A percentile compares a stretch with the other conserved stretches of the same genome.
Evolutionary conservation across 2,329 filamentous ascomycete species (phyloP).

Genomic region (Aureobasidium subglaciale): DNA sequence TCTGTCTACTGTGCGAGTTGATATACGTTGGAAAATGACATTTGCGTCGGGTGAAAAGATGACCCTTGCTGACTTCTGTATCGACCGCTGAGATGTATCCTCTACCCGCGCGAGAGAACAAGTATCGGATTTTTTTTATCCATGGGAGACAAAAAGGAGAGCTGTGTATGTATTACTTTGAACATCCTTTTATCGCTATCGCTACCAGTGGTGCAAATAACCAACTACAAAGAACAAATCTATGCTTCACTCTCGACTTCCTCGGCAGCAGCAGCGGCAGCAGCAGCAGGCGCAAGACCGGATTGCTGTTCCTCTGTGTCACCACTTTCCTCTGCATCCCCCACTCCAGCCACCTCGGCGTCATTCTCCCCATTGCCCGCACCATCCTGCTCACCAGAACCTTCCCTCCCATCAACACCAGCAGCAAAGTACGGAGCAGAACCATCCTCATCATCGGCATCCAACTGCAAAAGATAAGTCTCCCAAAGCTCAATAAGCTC

Average conservation of each 20-base stretch:
- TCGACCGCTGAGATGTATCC: too few species aligned
- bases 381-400: slow-evolving; percentile 31
- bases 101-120: too few species aligned
- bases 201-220: too few species aligned
- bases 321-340: neutral
- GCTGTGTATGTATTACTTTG: neutral
- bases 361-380: neutral
- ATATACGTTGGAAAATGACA: too few species aligned
- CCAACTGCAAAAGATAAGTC: slow-evolving; percentile 92
- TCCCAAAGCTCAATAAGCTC: slow-evolving; percentile 95
- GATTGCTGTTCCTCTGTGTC: neutral
- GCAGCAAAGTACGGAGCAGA: slow-evolving; percentile 34
- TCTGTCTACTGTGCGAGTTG: too few species aligned
- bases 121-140: too few species aligned
- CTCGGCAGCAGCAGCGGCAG: neutral
- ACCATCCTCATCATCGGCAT: slow-evolving; percentile 78
- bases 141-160: too few species aligned
- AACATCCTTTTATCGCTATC: neutral
- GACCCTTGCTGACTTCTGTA: too few species aligned
- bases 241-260: slow-evolving; percentile 8
- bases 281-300: neutral
- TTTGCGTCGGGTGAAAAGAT: too few species aligned
- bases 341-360: slow-evolving; percentile 4
- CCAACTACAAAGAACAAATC: neutral
- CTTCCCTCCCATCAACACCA: slow-evolving; percentile 22